Evolutionary conservation across 225 moss, liverwort and hornwort genomes (phyloP).

Genomic region (Climacium dendroides): DNA sequence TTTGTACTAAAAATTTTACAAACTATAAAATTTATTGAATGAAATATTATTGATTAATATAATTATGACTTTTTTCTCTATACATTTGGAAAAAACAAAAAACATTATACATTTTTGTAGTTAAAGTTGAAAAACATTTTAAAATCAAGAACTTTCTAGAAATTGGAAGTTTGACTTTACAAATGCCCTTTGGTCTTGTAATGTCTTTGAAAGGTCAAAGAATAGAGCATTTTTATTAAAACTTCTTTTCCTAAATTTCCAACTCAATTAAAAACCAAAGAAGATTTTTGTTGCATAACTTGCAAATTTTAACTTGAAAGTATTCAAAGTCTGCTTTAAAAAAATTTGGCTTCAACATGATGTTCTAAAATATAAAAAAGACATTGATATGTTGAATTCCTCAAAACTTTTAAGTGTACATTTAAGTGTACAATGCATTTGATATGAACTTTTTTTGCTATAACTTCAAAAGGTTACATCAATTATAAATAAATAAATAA

Average conservation of each 20-base stretch:
- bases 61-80: too few relatives aligned
- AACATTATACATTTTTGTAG: background rate
- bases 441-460: background rate
- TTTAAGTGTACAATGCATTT: background rate
- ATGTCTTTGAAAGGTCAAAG: background rate
- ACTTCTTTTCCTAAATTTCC: background rate
- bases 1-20: too few relatives aligned
- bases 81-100: background rate
- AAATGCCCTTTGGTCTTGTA: background rate
- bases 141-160: background rate
- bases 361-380: background rate
- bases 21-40: too few relatives aligned
- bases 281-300: background rate
- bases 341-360: too few relatives aligned
- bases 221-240: background rate
- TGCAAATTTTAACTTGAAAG: background rate
- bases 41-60: too few relatives aligned
- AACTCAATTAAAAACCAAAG: background rate
- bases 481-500: background rate
- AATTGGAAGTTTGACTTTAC: background rate
- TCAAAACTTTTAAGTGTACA: background rate
- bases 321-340: background rate
- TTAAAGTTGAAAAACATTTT: background rate
- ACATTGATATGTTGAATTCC: background rate
- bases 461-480: background rate